phyloP scores from a whole-genome alignment of 257 asterid genomes.

The Rauvolfia tetraphylla region DNA sequence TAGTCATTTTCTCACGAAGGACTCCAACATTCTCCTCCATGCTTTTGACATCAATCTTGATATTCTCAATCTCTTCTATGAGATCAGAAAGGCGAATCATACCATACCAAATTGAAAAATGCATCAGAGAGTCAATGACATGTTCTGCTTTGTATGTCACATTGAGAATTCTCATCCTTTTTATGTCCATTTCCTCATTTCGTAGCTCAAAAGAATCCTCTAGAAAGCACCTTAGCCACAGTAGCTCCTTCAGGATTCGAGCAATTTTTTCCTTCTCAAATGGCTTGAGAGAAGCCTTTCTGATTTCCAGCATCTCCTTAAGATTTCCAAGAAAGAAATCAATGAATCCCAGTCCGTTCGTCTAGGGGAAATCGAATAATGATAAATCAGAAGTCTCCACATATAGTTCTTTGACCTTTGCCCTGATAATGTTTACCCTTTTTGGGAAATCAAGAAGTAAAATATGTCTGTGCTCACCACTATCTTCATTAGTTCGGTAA shows the following conservation, averaged over 20 bases:
- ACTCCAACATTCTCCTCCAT: too few species aligned
- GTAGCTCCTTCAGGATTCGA: neutral
- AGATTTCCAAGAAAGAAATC: neutral
- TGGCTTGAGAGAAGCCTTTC: too few species aligned
- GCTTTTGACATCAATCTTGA: neutral
- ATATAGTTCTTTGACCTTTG: neutral
- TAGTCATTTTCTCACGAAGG: too few species aligned
- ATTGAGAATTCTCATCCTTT: neutral
- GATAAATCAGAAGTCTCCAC: neutral
- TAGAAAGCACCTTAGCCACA: neutral
- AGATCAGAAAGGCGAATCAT: neutral
- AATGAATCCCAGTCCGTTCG: neutral
- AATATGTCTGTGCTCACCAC: too few species aligned
- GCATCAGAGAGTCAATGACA: neutral
- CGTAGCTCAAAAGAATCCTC: too few species aligned
- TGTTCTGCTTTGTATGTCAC: neutral
- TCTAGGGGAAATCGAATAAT: neutral
- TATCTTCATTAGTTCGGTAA: too few species aligned
- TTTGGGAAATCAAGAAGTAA: too few species aligned
- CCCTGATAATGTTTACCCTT: too few species aligned
- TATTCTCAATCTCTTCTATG: neutral
- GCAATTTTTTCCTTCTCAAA: too few species aligned
- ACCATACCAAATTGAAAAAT: neutral
- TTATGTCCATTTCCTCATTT: neutral
- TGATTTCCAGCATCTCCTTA: neutral